phyloP scores from a whole-genome alignment of 2,329 filamentous ascomycete species.

The Microdochium paspali region DNA sequence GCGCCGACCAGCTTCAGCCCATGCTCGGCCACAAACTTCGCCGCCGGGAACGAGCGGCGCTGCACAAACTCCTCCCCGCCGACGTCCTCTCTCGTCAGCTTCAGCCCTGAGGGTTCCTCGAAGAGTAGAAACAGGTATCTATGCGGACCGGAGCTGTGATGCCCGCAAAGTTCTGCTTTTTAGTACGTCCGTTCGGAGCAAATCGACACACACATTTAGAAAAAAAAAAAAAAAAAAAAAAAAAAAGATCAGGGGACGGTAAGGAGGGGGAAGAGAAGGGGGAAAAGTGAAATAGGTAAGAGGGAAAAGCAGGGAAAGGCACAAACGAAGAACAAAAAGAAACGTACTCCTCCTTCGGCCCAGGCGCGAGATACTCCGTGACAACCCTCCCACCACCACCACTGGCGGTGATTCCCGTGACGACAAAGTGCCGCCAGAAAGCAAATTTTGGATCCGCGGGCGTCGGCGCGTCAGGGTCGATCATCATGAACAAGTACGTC shows the following conservation, averaged over 20 bases:
- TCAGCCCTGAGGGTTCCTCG: constrained; percentile 24
- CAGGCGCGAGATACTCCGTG: constrained; percentile 33
- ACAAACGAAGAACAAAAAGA: neutral
- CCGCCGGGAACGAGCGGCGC: constrained; percentile 29
- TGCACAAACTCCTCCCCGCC: constrained; percentile 36
- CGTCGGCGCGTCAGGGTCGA: constrained; percentile 45
- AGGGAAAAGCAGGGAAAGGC: neutral
- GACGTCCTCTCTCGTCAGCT: constrained; percentile 28
- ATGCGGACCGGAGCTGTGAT: constrained; percentile 33
- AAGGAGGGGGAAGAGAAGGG: too few relatives aligned
- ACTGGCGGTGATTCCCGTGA: constrained; percentile 26
- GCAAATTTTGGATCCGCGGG: constrained; percentile 45
- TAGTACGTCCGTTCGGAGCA: too few relatives aligned
- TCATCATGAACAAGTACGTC: constrained; percentile 36
- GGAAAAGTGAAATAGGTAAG: too few relatives aligned
- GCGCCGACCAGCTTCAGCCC: constrained; percentile 26
- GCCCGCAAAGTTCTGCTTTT: too few relatives aligned
- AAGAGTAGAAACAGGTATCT: constrained; percentile 35
- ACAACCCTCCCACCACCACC: constrained; percentile 10
- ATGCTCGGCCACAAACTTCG: constrained; percentile 26
- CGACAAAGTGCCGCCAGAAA: constrained; percentile 45
- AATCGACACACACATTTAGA: too few relatives aligned
- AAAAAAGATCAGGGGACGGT: neutral
- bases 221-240: too few relatives aligned
- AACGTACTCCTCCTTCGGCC: constrained; percentile 35